phyloP scores from a whole-genome alignment of 2,329 filamentous ascomycete genomes.

The Neopestalotiopsis clavispora region DNA sequence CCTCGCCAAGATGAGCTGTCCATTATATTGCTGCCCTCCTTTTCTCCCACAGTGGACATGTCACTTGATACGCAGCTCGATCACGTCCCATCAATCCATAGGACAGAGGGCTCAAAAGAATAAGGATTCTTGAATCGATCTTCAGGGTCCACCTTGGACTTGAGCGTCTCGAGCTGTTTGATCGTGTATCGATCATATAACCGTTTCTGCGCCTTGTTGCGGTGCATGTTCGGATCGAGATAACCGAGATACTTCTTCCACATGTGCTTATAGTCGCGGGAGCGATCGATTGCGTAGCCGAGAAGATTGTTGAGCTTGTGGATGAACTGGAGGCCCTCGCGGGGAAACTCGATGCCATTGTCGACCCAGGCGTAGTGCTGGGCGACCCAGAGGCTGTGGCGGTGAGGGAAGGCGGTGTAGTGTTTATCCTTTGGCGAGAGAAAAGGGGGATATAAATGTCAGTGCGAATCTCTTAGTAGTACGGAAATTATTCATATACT shows the following conservation, averaged over 20 bases:
- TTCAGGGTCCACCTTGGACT: constrained; percentile 28
- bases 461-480: neutral
- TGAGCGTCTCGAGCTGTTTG: constrained; percentile 24
- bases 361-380: constrained; percentile 35
- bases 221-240: constrained; percentile 28
- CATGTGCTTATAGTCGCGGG: neutral
- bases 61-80: neutral
- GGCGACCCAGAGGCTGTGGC: constrained; percentile 36
- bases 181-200: constrained; percentile 29
- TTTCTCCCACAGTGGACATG: neutral
- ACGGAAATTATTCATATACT: constrained; percentile 7
- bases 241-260: constrained; percentile 33
- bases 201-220: constrained; percentile 25
- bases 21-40: too few species aligned
- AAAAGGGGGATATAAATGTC: neutral
- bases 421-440: neutral
- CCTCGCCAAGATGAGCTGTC: too few species aligned
- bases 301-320: constrained; percentile 27
- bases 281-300: constrained; percentile 18
- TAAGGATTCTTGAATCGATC: constrained; percentile 33
- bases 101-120: constrained; percentile 21
- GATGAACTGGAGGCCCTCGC: constrained; percentile 27
- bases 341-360: constrained; percentile 23
- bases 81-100: too few species aligned
- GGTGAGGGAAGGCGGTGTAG: constrained; percentile 32